Base-by-base conservation (phyloP, 768 basidiomycete species). In the Lactarius hatsudake region DNA sequence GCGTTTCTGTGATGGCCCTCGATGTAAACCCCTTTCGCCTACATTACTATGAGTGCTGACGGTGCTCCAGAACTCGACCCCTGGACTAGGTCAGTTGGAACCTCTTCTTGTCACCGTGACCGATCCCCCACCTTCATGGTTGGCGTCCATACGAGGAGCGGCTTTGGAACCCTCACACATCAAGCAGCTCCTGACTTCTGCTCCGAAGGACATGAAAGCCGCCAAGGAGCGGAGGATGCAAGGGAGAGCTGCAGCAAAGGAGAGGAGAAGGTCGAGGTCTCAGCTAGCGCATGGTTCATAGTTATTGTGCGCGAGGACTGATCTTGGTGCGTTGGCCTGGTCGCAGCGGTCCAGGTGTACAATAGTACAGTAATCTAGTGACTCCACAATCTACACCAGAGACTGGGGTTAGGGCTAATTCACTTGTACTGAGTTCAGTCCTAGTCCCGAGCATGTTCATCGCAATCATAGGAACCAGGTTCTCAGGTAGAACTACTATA, bases 151-250 rank as follows among this genome's bases (percentile, higher is more conserved):
- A 38, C 34, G 65, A 63, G 45, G 72, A 67, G 18, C 64, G 66
- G 23, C 76, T 20, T 78, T 88, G 30, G 77, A 90, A 51, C 86
- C 89, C 2, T 93, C 92, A 0, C 89, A 93, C 73, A 81, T 94
- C 70, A 96, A 94, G 73, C 91, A 93, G 70, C 74, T 94, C 26
- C 82, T 83, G 20, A 95, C 94, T 2, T 86, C 87, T 34, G 85
- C 87, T 4, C 93, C 93, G 1, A 87, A 84, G 72, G 90, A 94
- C 72, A 90, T 93, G 84, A 90, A 83, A 73, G 81, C 78, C 38
- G 86, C 87, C 38, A 93, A 89, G 73, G 82, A 85, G 64, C 73
- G 78, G 61, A 82, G 91, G 64, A 74, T 75, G 43, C 78, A 79
- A 72, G 86, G 81, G 23, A 85, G 81, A 67, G 76, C 77, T 15